Evolutionary conservation across 768 basidiomycete species (phyloP).

Genomic region (Amanita molliuscula): DNA sequence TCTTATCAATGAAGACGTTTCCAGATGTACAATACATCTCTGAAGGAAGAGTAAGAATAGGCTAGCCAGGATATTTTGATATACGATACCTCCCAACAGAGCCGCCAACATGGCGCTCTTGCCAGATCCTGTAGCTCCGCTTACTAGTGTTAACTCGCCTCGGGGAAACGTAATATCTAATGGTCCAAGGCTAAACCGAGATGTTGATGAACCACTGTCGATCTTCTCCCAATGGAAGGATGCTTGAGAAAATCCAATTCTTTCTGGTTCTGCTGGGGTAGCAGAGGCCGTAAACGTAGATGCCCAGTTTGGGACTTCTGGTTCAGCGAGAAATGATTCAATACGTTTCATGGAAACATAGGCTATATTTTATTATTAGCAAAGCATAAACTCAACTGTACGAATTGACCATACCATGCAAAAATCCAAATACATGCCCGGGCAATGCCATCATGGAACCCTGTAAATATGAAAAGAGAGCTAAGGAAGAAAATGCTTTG

Average conservation of each 20-base stretch:
- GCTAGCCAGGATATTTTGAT: constrained; percentile 9
- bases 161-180: constrained; percentile 47
- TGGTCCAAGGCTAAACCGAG: constrained; percentile 46
- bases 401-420: constrained; percentile 36
- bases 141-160: constrained; percentile 48
- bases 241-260: constrained; percentile 45
- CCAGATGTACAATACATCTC: constrained; percentile 54
- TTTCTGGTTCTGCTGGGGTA: constrained; percentile 10
- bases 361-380: constrained; percentile 24
- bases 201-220: constrained; percentile 15
- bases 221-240: constrained; percentile 46
- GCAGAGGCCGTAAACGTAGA: constrained; percentile 41
- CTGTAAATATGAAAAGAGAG: constrained; percentile 65
- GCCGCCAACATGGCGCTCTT: constrained; percentile 57
- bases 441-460: constrained; percentile 58
- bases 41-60: constrained; percentile 13
- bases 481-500: constrained; percentile 73
- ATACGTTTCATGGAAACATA: constrained; percentile 80
- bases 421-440: constrained; percentile 50
- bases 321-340: constrained; percentile 59
- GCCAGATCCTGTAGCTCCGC: constrained; percentile 59
- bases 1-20: constrained; percentile 43
- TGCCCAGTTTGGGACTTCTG: constrained; percentile 74
- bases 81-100: constrained; percentile 49
- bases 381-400: not conserved